phyloP scores from a whole-genome alignment of 2,329 filamentous ascomycete genomes.

The Cercospora brassicicola region DNA sequence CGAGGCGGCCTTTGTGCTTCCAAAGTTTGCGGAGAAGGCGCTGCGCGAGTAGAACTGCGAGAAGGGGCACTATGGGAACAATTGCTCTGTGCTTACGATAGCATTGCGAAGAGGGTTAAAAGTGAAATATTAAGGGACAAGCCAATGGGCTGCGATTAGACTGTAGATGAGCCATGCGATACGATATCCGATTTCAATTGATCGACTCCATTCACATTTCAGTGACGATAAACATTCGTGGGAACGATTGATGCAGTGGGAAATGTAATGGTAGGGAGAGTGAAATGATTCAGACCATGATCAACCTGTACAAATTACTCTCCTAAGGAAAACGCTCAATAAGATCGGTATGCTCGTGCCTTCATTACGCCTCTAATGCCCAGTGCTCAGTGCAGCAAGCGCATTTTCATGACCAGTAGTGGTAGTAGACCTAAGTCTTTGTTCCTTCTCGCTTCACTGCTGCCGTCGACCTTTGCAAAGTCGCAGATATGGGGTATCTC shows the following conservation, averaged over 20 bases:
- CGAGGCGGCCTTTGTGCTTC: constrained; percentile 88
- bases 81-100: not conserved
- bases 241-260: too few species aligned
- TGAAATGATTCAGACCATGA: not conserved
- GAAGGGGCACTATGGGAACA: not conserved
- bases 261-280: not conserved
- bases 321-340: not conserved
- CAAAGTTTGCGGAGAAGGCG: constrained; percentile 84
- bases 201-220: not conserved
- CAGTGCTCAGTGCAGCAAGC: constrained; percentile 11
- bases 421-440: not conserved
- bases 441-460: not conserved
- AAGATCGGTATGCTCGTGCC: constrained; percentile 8
- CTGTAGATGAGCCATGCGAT: not conserved
- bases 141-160: not conserved
- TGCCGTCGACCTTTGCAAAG: constrained; percentile 1
- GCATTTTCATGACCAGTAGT: not conserved
- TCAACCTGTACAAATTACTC: not conserved
- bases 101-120: not conserved
- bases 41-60: constrained; percentile 40
- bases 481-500: constrained; percentile 13
- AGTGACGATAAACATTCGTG: not conserved
- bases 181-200: not conserved
- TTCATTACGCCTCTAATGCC: constrained; percentile 5
- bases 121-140: not conserved